A percentile compares a stretch with the other conserved stretches of the same genome.
Evolutionary conservation across 345 rosid genomes (phyloP).

Genomic region (Excoecaria agallocha): DNA sequence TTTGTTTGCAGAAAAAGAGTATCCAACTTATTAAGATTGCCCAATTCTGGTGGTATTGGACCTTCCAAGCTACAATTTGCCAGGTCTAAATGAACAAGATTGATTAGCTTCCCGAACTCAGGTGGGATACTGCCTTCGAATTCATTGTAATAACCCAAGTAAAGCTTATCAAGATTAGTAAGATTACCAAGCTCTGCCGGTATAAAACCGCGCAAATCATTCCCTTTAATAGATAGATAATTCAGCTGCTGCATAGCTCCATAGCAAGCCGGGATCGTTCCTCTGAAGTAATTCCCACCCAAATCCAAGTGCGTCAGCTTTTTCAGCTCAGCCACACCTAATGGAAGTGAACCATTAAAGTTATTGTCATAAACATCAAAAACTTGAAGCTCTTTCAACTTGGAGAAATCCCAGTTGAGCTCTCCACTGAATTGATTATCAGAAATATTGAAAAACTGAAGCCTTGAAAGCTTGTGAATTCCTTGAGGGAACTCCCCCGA

Average conservation of each 20-base stretch:
- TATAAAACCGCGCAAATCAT: conserved; percentile 50
- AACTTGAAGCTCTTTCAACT: conserved; percentile 37
- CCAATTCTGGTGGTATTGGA: conserved; percentile 49
- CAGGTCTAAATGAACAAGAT: conserved; percentile 56
- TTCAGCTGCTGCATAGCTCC: conserved; percentile 38
- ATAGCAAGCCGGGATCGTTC: conserved; percentile 45
- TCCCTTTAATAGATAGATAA: conserved; percentile 56
- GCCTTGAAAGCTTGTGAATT: conserved; percentile 39
- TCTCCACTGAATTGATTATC: conserved; percentile 49
- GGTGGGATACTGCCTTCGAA: conserved; percentile 55
- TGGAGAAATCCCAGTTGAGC: conserved; percentile 48
- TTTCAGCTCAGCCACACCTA: conserved; percentile 34
- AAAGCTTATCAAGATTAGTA: conserved; percentile 44
- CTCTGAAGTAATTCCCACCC: conserved; percentile 64
- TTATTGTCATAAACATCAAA: conserved; percentile 57
- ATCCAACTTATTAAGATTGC: conserved; percentile 46
- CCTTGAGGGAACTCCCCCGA: conserved; percentile 35
- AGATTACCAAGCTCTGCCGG: conserved; percentile 62
- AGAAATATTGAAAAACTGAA: conserved; percentile 51
- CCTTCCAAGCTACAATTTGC: conserved; percentile 54
- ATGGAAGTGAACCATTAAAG: conserved; percentile 50
- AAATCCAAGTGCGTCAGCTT: conserved; percentile 52
- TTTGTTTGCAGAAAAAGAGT: conserved; percentile 58
- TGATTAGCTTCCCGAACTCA: conserved; percentile 50
- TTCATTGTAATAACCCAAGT: conserved; percentile 57